phyloP scores from a whole-genome alignment of 169 alveolate genomes.

The Plasmodium fragile region DNA sequence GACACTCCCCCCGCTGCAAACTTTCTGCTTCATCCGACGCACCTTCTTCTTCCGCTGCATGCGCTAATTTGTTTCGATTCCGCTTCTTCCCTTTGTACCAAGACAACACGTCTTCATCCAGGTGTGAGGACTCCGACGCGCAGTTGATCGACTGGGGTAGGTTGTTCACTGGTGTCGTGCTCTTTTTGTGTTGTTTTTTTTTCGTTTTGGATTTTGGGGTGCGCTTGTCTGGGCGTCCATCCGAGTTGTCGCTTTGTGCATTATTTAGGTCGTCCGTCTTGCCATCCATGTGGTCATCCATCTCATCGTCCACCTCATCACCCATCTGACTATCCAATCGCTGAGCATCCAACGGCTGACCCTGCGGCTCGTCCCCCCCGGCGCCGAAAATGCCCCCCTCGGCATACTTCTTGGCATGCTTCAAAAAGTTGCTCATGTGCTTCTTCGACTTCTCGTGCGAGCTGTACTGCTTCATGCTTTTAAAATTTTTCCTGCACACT shows the following conservation, averaged over 20 bases:
- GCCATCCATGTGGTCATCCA: background rate
- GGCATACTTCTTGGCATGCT: slow-evolving; percentile 7
- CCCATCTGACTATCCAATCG: background rate
- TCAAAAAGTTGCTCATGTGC: slow-evolving; percentile 77
- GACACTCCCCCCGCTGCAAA: background rate
- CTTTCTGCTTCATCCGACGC: background rate
- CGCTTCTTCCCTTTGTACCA: slow-evolving; percentile 26
- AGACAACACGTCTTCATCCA: slow-evolving; percentile 19
- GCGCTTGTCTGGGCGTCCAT: background rate
- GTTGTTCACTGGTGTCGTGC: background rate
- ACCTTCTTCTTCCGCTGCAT: background rate
- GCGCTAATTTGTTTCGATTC: background rate
- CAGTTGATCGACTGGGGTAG: background rate
- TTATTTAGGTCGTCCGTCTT: background rate
- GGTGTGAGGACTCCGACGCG: background rate
- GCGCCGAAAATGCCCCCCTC: slow-evolving; percentile 16
- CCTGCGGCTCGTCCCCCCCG: background rate
- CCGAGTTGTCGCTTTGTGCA: background rate
- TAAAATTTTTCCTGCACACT: slow-evolving; percentile 82
- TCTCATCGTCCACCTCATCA: background rate
- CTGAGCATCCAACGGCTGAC: background rate
- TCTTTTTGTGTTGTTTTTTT: slow-evolving; percentile 9
- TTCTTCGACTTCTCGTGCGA: slow-evolving; percentile 84
- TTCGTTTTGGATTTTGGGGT: background rate
- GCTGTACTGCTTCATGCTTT: slow-evolving; percentile 78